Conservation (phyloP, 768 basidiomycete species). For the Lactarius hatsudake region DNA sequence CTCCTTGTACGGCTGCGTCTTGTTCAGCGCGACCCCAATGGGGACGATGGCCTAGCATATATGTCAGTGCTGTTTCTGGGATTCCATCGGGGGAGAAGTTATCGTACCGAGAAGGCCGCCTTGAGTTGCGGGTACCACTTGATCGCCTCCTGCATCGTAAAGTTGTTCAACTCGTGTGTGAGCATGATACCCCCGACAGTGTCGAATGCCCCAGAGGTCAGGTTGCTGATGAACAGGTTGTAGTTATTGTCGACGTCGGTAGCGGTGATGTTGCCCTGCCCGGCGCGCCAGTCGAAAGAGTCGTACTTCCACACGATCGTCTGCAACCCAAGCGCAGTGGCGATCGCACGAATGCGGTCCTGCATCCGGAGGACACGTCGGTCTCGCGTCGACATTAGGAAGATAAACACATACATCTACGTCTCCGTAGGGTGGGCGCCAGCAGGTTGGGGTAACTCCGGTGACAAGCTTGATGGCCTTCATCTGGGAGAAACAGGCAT, state of each 20-base stretch:
- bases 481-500: slow-evolving; percentile 35
- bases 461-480: slow-evolving; percentile 53
- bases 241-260: slow-evolving; percentile 20
- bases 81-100: no score
- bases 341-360: slow-evolving; percentile 71
- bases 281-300: slow-evolving; percentile 62
- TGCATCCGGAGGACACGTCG: not conserved
- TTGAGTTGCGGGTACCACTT: slow-evolving; percentile 48
- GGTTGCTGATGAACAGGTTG: slow-evolving; percentile 18
- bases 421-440: slow-evolving; percentile 63
- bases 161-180: slow-evolving; percentile 59
- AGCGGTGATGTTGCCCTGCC: slow-evolving; percentile 9
- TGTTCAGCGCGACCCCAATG: slow-evolving; percentile 51
- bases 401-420: slow-evolving; percentile 41
- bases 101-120: slow-evolving; percentile 43
- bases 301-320: slow-evolving; percentile 75
- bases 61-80: not conserved
- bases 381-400: not conserved
- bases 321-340: slow-evolving; percentile 62
- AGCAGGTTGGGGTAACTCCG: slow-evolving; percentile 58
- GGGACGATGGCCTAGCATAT: slow-evolving; percentile 44
- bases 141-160: slow-evolving; percentile 58
- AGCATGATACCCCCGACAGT: slow-evolving; percentile 49
- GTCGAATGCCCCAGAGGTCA: slow-evolving; percentile 17
- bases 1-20: slow-evolving; percentile 53